Base-by-base conservation (phyloP, 768 basidiomycete species). In the Vararia minispora region DNA sequence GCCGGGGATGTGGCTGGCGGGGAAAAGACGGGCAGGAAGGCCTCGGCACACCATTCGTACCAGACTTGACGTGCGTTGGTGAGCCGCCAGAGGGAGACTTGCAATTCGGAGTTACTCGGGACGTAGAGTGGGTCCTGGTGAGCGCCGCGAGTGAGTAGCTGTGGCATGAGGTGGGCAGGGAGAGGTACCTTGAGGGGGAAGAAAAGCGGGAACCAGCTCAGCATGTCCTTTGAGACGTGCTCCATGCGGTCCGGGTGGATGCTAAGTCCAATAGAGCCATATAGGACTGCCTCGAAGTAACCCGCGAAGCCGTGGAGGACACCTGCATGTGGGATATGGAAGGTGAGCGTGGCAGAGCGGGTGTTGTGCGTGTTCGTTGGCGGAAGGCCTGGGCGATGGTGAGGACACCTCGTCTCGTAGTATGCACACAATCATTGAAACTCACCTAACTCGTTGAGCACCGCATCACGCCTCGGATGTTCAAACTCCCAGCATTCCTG, bases 41-140 rank as follows among this genome's bases (percentile, higher is more conserved):
- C 80, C 52, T 97, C 92, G 0, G 90, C 91, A 53, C 84, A 80
- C 95, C 95, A 99, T 60, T 98, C 95, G 59, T 98, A 98, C 95
- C 95, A 99, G 11, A 99, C 86, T 49, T 84, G 81, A 13, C 77
- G 75, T 40, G 80, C 72, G 58, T 85, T 86, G 2, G 90, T 94
- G 45, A 95, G 61, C 18, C 95, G 79, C 92, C 95, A 99, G 20
- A 99, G 74, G 17, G 84, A 84, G 4, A 97, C 87, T 43, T 88
- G 83, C 10, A 99, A 64, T 53, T 99, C 95, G 13, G 87, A 83
- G 52, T 88, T 82, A 50, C 80, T 79, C 11, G 95, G 95, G 0
- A 98, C 70, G 55, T 95, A 98, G 4, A 99, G 60, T 0, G 95
- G 88, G 49, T 95, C 89, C 89, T 95, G 50, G 41, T 18, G 28